Base-by-base conservation (phyloP, 805 yeast genomes). In the Ogataea nitratoaversa region DNA sequence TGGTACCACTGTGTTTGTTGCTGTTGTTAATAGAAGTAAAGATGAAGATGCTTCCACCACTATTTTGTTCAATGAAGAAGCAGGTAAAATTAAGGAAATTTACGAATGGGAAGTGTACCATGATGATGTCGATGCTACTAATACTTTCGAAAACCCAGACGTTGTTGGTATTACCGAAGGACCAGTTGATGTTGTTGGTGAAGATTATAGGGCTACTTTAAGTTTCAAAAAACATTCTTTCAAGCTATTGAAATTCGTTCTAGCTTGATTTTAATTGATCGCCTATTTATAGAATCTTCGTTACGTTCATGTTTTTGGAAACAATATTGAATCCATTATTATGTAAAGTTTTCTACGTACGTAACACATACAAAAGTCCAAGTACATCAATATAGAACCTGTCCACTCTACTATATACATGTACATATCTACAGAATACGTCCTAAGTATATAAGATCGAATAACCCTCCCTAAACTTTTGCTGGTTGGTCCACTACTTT, bases 171-270 rank as follows among this genome's bases (percentile, higher is more conserved):
- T 49, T 5, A 36, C 19, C 11, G 63, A 57, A 38, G 24, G 38
- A 13, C 11, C 46, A 44, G 34, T 37, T 54, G 2, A 71, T n/a
- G 68, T 72, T 19, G 69, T 66, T 12, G 32, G 32, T 27, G 19
- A 8, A 18, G 54, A 63, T 8, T 19, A 24, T 27, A 29, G 28
- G 9, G 19, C 39, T 43, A 17, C 30, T 8, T 16, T 34, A 30
- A 35, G 40, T 9, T 57, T 57, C 31, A 41, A 43, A 8, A 52
- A 56, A 33, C 55, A 52, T 32, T 55, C 60, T 1, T 48, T 56
- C 33, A 56, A 49, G 12, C 35, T 50, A 16, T 39, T 50, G n/a
- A 49, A 38, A 31, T 34, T 41, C 14, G 34, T 30, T 8, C 23
- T 36, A 24, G 33, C 18, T 4, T 32, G 14, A 14, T 28, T 22